These are phyloP conservation scores for Ogataea degrootiae DNA, from an alignment of 805 yeast genomes.

Conservation along the genomic window DNA sequence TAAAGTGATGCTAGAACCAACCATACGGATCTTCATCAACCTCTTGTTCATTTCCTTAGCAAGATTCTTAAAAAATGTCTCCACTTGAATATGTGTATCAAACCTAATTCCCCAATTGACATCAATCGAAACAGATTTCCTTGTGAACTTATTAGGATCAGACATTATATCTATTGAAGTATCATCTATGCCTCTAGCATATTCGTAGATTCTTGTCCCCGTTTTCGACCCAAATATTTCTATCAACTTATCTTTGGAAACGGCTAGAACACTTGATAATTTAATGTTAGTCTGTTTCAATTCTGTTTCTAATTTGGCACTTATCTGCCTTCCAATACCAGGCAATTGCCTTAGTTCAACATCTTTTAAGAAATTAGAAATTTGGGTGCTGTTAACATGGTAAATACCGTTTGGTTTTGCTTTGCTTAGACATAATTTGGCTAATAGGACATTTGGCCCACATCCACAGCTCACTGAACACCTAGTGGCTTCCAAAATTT, in stretches of 20 bases:
- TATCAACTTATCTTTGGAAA: constrained; percentile 36
- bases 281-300: constrained; percentile 24
- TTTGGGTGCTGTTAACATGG: constrained; percentile 29
- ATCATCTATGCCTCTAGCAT: constrained; percentile 63
- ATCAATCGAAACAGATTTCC: constrained; percentile 83
- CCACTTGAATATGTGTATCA: constrained; percentile 54
- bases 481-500: constrained; percentile 39
- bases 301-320: constrained; percentile 39
- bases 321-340: constrained; percentile 55
- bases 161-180: constrained; percentile 51
- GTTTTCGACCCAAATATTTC: constrained; percentile 61
- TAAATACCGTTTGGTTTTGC: constrained; percentile 80
- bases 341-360: constrained; percentile 46
- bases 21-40: constrained; percentile 39
- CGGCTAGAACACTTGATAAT: constrained; percentile 35
- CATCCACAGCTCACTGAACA: constrained; percentile 80
- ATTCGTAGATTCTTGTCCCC: constrained; percentile 57
- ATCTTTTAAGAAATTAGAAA: constrained; percentile 31
- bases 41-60: constrained; percentile 56
- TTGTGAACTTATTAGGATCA: constrained; percentile 44
- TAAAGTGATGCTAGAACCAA: constrained; percentile 57
- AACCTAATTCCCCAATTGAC: constrained; percentile 89
- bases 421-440: constrained; percentile 63
- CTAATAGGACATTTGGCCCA: constrained; percentile 68
- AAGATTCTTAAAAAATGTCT: constrained; percentile 53